Percentiles rank a stretch among this genome's conserved stretches.
Conservation (phyloP, 805 yeast genomes). For the Kluyveromyces lactis region DNA sequence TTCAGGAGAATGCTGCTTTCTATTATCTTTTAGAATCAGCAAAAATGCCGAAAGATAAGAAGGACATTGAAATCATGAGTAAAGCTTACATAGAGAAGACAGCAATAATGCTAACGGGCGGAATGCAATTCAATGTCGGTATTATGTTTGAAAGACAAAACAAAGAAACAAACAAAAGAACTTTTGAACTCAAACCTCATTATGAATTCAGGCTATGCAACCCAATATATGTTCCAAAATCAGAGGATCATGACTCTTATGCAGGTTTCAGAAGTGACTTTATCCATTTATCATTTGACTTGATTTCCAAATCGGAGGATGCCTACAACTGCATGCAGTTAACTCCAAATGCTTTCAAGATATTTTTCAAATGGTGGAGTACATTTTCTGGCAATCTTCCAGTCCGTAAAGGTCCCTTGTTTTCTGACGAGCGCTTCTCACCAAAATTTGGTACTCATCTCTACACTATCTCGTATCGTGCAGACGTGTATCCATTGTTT, state of each 20-base stretch:
- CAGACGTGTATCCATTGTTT: conserved; percentile 64
- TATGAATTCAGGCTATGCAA: conserved; percentile 48
- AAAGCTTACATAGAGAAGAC: conserved; percentile 37
- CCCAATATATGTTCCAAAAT: conserved; percentile 43
- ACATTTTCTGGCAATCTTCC: conserved; percentile 80
- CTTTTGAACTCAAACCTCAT: conserved; percentile 48
- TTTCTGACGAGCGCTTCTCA: conserved; percentile 44
- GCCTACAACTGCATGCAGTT: conserved; percentile 70
- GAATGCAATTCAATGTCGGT: conserved; percentile 50
- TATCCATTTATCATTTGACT: conserved; percentile 59
- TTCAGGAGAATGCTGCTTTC: conserved; percentile 40
- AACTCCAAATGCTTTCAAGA: conserved; percentile 57
- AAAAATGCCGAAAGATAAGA: conserved; percentile 10
- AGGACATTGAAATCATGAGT: conserved; percentile 18
- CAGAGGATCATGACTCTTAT: conserved; percentile 65
- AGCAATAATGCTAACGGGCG: conserved; percentile 53
- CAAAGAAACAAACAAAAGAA: conserved; percentile 30
- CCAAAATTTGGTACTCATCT: conserved; percentile 71
- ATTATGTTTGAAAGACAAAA: conserved; percentile 44
- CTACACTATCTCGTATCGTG: conserved; percentile 70
- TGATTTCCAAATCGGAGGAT: conserved; percentile 34
- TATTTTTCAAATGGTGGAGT: conserved; percentile 80
- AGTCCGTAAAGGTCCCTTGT: conserved; percentile 63
- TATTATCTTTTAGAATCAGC: conserved; percentile 35
- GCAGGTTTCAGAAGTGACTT: conserved; percentile 73